These are phyloP conservation scores for Volvox carteri DNA, from an alignment of 163 green algal genomes.

Conservation along the genomic window DNA sequence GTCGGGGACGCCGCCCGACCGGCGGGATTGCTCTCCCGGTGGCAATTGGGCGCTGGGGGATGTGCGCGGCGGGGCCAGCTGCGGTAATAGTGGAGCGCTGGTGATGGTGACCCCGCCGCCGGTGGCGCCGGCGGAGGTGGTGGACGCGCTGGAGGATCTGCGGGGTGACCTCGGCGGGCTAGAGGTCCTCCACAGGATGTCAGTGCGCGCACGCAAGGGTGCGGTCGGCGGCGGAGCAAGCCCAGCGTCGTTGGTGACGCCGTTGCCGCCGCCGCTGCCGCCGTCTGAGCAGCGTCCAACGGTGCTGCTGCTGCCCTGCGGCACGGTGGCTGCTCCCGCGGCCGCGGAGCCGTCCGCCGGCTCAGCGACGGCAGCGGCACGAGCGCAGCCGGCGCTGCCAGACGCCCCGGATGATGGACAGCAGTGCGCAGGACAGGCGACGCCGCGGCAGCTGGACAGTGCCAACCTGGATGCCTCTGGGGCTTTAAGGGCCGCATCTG, in stretches of 20 bases:
- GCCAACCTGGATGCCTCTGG: neutral
- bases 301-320: slow-evolving; percentile 1
- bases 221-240: neutral
- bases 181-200: slow-evolving; percentile 26
- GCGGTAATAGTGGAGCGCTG: neutral
- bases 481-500: too few species aligned
- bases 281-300: neutral
- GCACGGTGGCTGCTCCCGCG: neutral
- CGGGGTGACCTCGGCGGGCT: slow-evolving; percentile 19
- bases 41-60: too few species aligned
- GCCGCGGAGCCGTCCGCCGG: neutral
- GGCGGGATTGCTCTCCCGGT: too few species aligned
- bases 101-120: neutral
- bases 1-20: neutral
- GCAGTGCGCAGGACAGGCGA: neutral
- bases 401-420: too few species aligned
- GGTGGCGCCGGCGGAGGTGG: neutral
- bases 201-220: neutral
- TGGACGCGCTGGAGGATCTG: slow-evolving; percentile 29
- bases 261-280: too few species aligned
- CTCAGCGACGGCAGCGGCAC: neutral
- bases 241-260: too few species aligned
- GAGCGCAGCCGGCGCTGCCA: neutral
- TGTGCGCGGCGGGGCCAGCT: neutral
- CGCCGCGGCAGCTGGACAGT: neutral